These are phyloP conservation scores for Tubosaeta brunneosetosa DNA, from an alignment of 768 basidiomycete species.

Conservation along the genomic window DNA sequence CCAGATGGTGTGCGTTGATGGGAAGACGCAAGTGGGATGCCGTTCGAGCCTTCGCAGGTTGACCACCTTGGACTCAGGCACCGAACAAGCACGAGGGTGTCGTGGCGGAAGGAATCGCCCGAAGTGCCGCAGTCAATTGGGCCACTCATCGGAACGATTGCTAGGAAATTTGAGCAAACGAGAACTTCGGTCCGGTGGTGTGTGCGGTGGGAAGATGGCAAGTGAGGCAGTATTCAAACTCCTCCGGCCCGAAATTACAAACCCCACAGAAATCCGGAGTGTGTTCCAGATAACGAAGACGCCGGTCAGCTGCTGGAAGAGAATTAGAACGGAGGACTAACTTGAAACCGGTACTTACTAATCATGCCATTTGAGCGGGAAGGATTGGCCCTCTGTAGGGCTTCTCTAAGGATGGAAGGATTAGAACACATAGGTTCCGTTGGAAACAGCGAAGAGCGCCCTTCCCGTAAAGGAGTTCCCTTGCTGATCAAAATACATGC, in stretches of 20 bases:
- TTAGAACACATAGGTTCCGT: too few species aligned
- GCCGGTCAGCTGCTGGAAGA: neutral
- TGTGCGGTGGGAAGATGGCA: neutral
- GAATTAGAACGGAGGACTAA: neutral
- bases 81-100: neutral
- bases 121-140: neutral
- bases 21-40: neutral
- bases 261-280: neutral
- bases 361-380: neutral
- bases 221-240: neutral
- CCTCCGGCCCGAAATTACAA: neutral
- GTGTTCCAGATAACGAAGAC: neutral
- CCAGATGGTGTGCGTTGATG: neutral
- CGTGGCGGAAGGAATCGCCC: neutral
- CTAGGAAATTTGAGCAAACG: neutral
- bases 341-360: neutral
- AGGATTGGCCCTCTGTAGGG: neutral
- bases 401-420: too few species aligned
- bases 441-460: neutral
- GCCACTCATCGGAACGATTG: neutral
- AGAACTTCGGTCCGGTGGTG: neutral
- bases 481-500: too few species aligned
- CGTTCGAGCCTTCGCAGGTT: neutral
- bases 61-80: neutral
- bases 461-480: neutral